These are phyloP conservation scores for Tricharina praecox DNA, from an alignment of 495 filamentous ascomycete species.

Conservation along the genomic window DNA sequence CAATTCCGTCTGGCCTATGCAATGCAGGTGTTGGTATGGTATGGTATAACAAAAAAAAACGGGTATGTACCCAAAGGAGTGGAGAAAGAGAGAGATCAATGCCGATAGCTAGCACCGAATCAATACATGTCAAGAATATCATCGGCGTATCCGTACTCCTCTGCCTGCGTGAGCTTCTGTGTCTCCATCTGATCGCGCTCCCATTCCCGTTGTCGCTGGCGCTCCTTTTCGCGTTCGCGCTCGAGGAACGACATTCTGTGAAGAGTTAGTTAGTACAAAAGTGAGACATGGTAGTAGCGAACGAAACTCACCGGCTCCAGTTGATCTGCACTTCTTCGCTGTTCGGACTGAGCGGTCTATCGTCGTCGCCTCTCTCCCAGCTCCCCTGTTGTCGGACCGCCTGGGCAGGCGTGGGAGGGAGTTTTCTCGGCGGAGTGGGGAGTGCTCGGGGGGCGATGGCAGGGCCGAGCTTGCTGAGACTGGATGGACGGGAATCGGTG, in stretches of 20 bases:
- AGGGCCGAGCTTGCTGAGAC: background rate
- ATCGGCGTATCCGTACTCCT: conserved; percentile 22
- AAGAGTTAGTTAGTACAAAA: background rate
- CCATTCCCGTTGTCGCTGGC: conserved; percentile 87
- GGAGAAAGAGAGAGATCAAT: conserved; percentile 6
- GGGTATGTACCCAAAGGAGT: conserved; percentile 6
- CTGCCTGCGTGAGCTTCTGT: conserved; percentile 14
- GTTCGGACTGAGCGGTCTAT: conserved; percentile 2
- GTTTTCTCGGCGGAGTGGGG: conserved; percentile 27
- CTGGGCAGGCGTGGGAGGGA: conserved; percentile 16
- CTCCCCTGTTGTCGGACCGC: background rate
- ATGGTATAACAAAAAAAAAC: background rate
- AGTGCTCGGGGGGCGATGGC: conserved; percentile 23
- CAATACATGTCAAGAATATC: conserved; percentile 28
- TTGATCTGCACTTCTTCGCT: background rate
- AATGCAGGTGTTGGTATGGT: background rate
- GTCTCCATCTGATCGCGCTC: conserved; percentile 73
- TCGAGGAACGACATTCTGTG: conserved; percentile 59
- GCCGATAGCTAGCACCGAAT: conserved; percentile 10
- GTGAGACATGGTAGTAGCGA: too few species aligned
- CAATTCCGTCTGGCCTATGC: conserved; percentile 1
- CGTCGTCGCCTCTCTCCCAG: conserved; percentile 8
- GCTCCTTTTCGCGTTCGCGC: conserved; percentile 89
- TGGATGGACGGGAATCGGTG: conserved; percentile 6
- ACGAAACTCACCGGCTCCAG: conserved; percentile 1